These are phyloP conservation scores for Myrica gale DNA, from an alignment of 306 rosid species.

Conservation along the genomic window DNA sequence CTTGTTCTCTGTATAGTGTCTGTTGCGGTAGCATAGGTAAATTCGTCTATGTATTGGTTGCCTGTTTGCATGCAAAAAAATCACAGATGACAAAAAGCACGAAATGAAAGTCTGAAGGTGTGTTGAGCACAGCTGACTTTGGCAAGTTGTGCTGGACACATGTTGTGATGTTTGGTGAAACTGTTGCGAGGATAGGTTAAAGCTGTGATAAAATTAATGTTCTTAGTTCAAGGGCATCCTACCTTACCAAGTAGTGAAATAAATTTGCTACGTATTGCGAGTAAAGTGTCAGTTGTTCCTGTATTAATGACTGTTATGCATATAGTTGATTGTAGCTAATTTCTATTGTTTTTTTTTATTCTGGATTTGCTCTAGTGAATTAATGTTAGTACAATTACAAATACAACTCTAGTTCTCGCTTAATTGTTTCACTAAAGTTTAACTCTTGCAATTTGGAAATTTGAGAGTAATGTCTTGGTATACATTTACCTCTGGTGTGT, in stretches of 20 bases:
- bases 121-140: neutral
- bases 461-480: neutral
- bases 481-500: too few relatives aligned
- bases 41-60: neutral
- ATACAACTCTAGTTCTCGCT: neutral
- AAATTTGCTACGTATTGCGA: neutral
- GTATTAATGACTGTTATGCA: neutral
- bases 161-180: constrained; percentile 2
- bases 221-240: neutral
- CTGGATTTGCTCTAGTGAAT: too few relatives aligned
- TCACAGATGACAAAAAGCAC: neutral
- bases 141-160: neutral
- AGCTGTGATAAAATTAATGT: neutral
- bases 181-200: neutral
- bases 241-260: neutral
- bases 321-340: too few relatives aligned
- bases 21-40: neutral
- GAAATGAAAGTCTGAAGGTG: neutral
- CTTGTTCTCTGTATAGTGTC: neutral
- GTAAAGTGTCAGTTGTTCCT: neutral
- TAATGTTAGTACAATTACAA: too few relatives aligned
- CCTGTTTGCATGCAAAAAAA: neutral
- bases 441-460: neutral
- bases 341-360: too few relatives aligned
- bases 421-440: neutral